These are phyloP conservation scores for Fusarium graminum DNA, from an alignment of 2,329 filamentous ascomycete genomes.

Conservation along the genomic window DNA sequence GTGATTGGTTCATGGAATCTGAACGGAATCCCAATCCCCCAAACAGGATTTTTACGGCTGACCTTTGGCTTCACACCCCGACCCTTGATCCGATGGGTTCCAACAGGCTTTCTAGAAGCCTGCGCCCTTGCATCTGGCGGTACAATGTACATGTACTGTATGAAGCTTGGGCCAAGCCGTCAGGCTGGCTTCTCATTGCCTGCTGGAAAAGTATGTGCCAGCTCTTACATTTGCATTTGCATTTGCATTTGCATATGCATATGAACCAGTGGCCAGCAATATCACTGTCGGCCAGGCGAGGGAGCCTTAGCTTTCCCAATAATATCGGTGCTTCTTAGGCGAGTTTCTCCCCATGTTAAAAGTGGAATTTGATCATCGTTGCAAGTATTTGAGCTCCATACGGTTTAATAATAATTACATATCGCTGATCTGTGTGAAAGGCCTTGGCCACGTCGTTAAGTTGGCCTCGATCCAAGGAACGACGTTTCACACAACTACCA, in stretches of 20 bases:
- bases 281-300: constrained; percentile 1
- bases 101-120: constrained; percentile 50
- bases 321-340: constrained; percentile 24
- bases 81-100: constrained; percentile 43
- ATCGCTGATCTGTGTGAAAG: constrained; percentile 19
- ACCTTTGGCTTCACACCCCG: constrained; percentile 33
- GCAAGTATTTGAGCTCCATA: neutral
- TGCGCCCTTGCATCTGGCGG: constrained; percentile 46
- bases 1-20: constrained; percentile 40
- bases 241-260: constrained; percentile 13
- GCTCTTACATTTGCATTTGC: constrained; percentile 17
- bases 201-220: constrained; percentile 35
- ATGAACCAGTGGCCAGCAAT: constrained; percentile 23
- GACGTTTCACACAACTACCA: constrained; percentile 15
- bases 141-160: constrained; percentile 14
- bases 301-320: constrained; percentile 1
- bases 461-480: constrained; percentile 19
- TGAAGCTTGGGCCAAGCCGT: constrained; percentile 47
- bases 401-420: constrained; percentile 9
- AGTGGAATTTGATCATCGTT: constrained; percentile 34
- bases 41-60: constrained; percentile 44
- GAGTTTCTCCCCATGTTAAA: constrained; percentile 30
- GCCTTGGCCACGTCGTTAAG: constrained; percentile 22
- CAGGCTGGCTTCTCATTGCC: constrained; percentile 32
- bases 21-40: constrained; percentile 24